phyloP scores from a whole-genome alignment of 2,329 filamentous ascomycete genomes.

The Curvularia hawaiiensis region DNA sequence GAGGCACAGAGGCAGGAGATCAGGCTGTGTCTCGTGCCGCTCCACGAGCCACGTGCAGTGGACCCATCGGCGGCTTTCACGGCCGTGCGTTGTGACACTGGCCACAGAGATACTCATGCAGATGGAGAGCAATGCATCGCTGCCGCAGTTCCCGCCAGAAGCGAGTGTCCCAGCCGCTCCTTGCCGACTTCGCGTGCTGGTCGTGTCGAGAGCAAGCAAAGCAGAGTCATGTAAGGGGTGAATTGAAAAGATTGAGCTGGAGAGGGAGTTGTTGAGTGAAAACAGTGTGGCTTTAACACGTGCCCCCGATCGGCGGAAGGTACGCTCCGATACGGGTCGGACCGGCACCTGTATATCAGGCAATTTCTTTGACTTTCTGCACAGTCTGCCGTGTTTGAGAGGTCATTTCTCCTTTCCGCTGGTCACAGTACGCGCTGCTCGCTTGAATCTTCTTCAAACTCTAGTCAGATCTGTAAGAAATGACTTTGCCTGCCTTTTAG shows the following conservation, averaged over 20 bases:
- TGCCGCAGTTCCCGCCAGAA: slow-evolving; percentile 1
- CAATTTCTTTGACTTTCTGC: not conserved
- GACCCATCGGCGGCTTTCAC: slow-evolving; percentile 1
- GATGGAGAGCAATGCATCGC: not conserved
- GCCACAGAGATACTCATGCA: slow-evolving; percentile 3
- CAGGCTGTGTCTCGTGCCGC: not conserved
- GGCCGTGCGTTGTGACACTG: slow-evolving; percentile 4
- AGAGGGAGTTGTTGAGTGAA: not conserved
- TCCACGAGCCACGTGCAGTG: slow-evolving; percentile 2
- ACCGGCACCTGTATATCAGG: slow-evolving; percentile 5
- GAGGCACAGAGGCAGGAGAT: not conserved
- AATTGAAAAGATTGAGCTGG: not conserved
- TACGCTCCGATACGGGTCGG: slow-evolving; percentile 15
- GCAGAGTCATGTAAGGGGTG: not conserved
- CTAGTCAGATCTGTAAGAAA: not conserved
- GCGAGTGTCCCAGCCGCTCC: not conserved
- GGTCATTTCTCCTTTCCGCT: not conserved
- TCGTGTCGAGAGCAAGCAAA: not conserved
- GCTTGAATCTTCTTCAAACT: not conserved
- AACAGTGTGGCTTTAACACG: not conserved
- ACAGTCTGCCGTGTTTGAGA: not conserved
- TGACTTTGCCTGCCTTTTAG: too few species aligned
- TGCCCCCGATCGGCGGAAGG: slow-evolving; percentile 12
- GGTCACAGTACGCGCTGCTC: not conserved
- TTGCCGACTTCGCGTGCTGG: not conserved